Conservation (phyloP, 2,329 filamentous ascomycete genomes). For the Fusarium tjaetaba region DNA sequence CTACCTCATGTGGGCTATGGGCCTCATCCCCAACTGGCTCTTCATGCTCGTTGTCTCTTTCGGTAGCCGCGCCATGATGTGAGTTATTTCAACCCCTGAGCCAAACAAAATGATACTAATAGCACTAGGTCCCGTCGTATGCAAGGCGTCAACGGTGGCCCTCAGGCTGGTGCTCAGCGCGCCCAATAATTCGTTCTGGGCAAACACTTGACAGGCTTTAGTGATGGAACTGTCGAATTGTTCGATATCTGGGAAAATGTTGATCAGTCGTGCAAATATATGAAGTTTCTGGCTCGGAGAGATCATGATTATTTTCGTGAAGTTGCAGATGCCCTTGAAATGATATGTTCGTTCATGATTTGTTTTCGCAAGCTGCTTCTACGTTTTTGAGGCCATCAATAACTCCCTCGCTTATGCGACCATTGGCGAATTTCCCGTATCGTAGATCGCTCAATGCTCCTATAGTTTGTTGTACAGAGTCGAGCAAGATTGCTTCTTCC, state of each 20-base stretch:
- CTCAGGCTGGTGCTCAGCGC: conserved; percentile 23
- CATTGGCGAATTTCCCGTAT: conserved; percentile 78
- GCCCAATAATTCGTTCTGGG: conserved; percentile 28
- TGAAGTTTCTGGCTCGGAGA: conserved; percentile 19
- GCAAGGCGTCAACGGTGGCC: conserved; percentile 31
- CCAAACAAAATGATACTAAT: conserved; percentile 35
- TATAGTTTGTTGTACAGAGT: conserved; percentile 71
- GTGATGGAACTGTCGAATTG: conserved; percentile 16
- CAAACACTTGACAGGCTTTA: background rate
- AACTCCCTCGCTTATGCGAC: conserved; percentile 71
- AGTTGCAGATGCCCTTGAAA: conserved; percentile 25
- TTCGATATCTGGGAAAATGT: conserved; percentile 21
- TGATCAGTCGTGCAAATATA: conserved; percentile 25
- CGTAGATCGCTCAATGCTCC: conserved; percentile 83
- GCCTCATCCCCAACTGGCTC: conserved; percentile 76
- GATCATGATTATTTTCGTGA: conserved; percentile 25
- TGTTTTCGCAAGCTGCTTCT: conserved; percentile 69
- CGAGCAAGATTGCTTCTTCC: conserved; percentile 69
- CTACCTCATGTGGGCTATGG: conserved; percentile 74
- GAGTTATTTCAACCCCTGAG: conserved; percentile 51
- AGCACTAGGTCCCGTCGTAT: conserved; percentile 52
- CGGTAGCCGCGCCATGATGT: conserved; percentile 80
- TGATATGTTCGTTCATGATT: conserved; percentile 47
- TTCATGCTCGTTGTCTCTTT: conserved; percentile 82
- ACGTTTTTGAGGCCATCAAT: conserved; percentile 68